Percentiles rank a stretch among this genome's conserved stretches.
These are phyloP conservation scores for Alternaria longipes DNA, from an alignment of 2,329 filamentous ascomycete genomes.

Conservation along the genomic window DNA sequence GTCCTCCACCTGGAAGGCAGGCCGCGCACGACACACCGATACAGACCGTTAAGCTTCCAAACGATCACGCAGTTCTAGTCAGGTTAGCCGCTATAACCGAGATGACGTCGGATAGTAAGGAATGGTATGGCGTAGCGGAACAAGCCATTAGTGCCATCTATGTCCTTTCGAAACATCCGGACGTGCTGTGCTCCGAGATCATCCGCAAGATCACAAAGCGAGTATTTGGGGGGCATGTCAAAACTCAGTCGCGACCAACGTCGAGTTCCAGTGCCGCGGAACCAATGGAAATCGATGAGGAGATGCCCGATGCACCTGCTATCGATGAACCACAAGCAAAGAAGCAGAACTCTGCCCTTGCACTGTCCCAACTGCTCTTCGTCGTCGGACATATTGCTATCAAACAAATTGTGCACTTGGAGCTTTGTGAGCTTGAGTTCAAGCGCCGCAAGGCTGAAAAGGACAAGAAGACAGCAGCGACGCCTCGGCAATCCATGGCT, in stretches of 20 bases:
- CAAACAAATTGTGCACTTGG: constrained; percentile 98
- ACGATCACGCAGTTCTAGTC: constrained; percentile 87
- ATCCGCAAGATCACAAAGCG: constrained; percentile 84
- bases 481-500: constrained; percentile 44
- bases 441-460: constrained; percentile 94
- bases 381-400: constrained; percentile 96
- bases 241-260: constrained; percentile 40
- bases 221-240: constrained; percentile 73
- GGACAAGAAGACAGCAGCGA: constrained; percentile 68
- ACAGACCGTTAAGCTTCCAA: constrained; percentile 78
- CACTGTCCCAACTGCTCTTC: constrained; percentile 89
- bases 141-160: constrained; percentile 97
- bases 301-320: constrained; percentile 30
- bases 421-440: constrained; percentile 97
- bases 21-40: constrained; percentile 64
- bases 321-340: constrained; percentile 39
- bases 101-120: constrained; percentile 86
- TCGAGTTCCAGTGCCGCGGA: constrained; percentile 47
- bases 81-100: constrained; percentile 86
- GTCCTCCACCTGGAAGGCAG: constrained; percentile 73
- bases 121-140: constrained; percentile 93
- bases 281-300: constrained; percentile 26
- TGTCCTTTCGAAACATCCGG: constrained; percentile 89
- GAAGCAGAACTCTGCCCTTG: constrained; percentile 74
- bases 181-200: constrained; percentile 90